A percentile compares a stretch with the other conserved stretches of the same genome.
Conservation (phyloP, 768 basidiomycete species). For the Pluteus cervinus region DNA sequence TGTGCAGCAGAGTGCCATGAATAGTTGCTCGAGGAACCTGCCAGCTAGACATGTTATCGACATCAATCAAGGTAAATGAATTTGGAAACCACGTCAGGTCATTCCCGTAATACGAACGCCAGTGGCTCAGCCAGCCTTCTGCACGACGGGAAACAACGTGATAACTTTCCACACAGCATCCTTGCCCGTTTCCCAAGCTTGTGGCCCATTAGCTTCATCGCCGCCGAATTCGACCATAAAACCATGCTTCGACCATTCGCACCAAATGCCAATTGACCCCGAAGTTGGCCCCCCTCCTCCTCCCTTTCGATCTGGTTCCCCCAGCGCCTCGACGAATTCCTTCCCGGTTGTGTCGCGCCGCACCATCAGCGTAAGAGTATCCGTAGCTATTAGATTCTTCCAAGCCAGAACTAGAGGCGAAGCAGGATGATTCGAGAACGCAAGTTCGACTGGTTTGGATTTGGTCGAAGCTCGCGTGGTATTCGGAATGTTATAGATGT, state of each 20-base stretch:
- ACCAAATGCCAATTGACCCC: constrained; percentile 88
- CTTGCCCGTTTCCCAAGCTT: constrained; percentile 85
- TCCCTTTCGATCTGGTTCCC: constrained; percentile 89
- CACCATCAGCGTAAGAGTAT: constrained; percentile 34
- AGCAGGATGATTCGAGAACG: constrained; percentile 52
- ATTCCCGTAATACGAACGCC: too few species aligned
- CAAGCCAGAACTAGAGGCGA: constrained; percentile 43
- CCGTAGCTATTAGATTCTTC: constrained; percentile 19
- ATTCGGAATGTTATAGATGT: constrained; percentile 68
- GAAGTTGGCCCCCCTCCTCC: constrained; percentile 81
- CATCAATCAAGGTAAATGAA: too few species aligned
- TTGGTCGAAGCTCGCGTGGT: constrained; percentile 24
- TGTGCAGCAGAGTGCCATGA: too few species aligned
- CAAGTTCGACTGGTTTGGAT: constrained; percentile 38
- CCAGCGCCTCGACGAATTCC: constrained; percentile 67
- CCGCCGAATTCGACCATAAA: constrained; percentile 87
- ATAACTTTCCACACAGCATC: constrained; percentile 75
- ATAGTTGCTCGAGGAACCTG: too few species aligned
- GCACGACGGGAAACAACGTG: constrained; percentile 50
- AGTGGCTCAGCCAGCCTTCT: too few species aligned
- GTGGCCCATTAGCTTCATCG: constrained; percentile 67
- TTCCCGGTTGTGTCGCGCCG: constrained; percentile 57
- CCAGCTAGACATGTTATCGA: too few species aligned
- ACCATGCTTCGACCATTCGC: constrained; percentile 81
- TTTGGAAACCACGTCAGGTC: too few species aligned